Base-by-base conservation (phyloP, 2,329 filamentous ascomycete genomes). In the Macroventuria anomochaeta region DNA sequence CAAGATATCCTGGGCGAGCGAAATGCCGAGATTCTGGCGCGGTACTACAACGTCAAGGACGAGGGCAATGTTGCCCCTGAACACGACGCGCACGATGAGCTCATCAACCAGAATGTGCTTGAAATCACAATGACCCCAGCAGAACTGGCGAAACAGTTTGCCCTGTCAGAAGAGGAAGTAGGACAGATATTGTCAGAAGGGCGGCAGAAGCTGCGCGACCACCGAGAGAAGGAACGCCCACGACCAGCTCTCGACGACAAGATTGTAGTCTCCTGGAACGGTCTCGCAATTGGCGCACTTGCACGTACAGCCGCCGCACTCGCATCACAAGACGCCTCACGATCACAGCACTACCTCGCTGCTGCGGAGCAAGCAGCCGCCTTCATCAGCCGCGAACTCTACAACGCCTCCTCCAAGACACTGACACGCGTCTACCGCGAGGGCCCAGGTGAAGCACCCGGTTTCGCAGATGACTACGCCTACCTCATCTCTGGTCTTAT, bases 401-500 rank as follows among this genome's bases (percentile, higher is more conserved):
- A 90, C 80, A 85, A 93, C 58, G 71, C 80, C 7, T 63, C 78
- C 0, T 81, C 80, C 0, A 83, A 84, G 39, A 82, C 83, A 3
- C 77, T 97, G 13, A 90, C 88, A 69, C 84, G 93, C 42, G 85
- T 93, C 34, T 96, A 88, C 75, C 85, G 86, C 25, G 84, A 87
- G 56, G 84, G 85, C 2, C 80, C 85, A 7, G 86, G 88, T 23
- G 80, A 85, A 15, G 87, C 85, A 0, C 80, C 82, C 32, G 93
- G 85, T 0, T 96, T 97, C 74, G 91, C 93, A 1, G 95, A 97
- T 65, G 95, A 99, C 76, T 97, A 97, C 70, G 91, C 93, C 2
- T 96, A 93, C 73, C 74, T 97, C 33, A 89, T 92, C 42, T 85
- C 88, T 42, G 93, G 92, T 0, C 80, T 97, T 1, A 79, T 97